Percentiles rank a stretch among this genome's conserved stretches.
These are phyloP conservation scores for Leptographium radiaticola DNA, from an alignment of 2,329 filamentous ascomycete genomes.

Conservation along the genomic window DNA sequence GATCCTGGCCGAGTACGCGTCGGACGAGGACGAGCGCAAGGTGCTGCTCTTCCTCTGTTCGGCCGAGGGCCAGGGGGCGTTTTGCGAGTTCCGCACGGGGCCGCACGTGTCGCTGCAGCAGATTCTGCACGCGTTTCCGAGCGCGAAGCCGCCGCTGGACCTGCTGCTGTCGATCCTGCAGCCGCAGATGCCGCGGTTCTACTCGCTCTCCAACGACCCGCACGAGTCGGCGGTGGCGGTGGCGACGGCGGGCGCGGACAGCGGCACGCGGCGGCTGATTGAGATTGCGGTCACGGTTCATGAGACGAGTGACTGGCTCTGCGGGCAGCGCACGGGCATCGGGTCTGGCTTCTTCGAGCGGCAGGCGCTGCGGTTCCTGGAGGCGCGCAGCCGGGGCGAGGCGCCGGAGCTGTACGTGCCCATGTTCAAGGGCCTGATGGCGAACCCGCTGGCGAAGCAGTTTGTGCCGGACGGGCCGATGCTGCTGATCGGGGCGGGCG, in stretches of 20 bases:
- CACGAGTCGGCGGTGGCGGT: constrained; percentile 57
- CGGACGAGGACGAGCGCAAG: constrained; percentile 72
- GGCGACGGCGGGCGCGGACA: constrained; percentile 26
- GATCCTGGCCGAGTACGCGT: constrained; percentile 72
- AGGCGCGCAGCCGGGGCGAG: constrained; percentile 49
- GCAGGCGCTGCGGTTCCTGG: constrained; percentile 59
- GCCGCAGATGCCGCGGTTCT: constrained; percentile 93
- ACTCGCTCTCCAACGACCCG: constrained; percentile 93
- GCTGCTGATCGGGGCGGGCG: constrained; percentile 91
- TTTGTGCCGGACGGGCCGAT: constrained; percentile 93
- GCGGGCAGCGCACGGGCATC: constrained; percentile 63
- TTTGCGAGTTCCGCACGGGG: constrained; percentile 88
- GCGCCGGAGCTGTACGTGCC: constrained; percentile 60
- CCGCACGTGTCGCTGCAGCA: constrained; percentile 77
- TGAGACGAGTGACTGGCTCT: constrained; percentile 67
- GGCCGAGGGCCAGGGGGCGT: constrained; percentile 78
- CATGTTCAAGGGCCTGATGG: constrained; percentile 98
- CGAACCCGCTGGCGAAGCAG: constrained; percentile 83
- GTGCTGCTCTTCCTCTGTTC: constrained; percentile 77
- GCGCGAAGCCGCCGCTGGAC: constrained; percentile 75
- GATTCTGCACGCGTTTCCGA: constrained; percentile 83
- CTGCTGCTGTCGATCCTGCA: constrained; percentile 67
- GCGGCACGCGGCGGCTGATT: constrained; percentile 55
- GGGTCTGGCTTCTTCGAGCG: constrained; percentile 91
- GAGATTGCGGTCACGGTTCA: constrained; percentile 97